A percentile compares a stretch with the other conserved stretches of the same genome.
phyloP scores from a whole-genome alignment of 371 early-diverging fungal species.

The Apophysomyces ossiformis region DNA sequence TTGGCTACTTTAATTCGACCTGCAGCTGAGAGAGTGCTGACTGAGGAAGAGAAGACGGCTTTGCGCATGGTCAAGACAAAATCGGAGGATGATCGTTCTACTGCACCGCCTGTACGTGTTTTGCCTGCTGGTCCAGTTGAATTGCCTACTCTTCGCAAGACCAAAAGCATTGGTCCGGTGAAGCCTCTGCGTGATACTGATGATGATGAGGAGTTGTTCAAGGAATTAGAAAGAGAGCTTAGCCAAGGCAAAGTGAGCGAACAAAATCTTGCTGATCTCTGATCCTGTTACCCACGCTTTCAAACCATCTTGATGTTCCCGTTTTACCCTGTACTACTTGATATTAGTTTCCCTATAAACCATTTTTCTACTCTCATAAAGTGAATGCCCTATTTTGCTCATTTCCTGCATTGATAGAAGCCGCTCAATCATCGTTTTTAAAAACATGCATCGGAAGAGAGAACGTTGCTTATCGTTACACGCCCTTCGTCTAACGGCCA shows the following conservation, averaged over 20 bases:
- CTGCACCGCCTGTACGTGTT: slow-evolving; percentile 23
- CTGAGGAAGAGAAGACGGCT: slow-evolving; percentile 38
- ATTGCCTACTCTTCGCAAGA: slow-evolving; percentile 30
- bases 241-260: slow-evolving; percentile 30
- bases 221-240: slow-evolving; percentile 40
- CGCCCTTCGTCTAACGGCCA: too few relatives aligned
- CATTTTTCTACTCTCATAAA: too few relatives aligned
- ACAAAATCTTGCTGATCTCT: slow-evolving; percentile 33
- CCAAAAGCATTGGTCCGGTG: slow-evolving; percentile 24
- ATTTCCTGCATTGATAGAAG: too few relatives aligned
- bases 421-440: too few relatives aligned
- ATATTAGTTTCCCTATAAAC: too few relatives aligned
- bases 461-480: too few relatives aligned
- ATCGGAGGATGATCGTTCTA: slow-evolving; percentile 11
- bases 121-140: slow-evolving; percentile 29
- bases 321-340: too few relatives aligned
- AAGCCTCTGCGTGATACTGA: slow-evolving; percentile 39
- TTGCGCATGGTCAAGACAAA: slow-evolving; percentile 36
- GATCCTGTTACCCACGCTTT: background rate
- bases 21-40: slow-evolving; percentile 36
- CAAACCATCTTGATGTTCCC: background rate
- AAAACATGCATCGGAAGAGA: too few relatives aligned
- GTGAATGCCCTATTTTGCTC: too few relatives aligned
- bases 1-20: slow-evolving; percentile 31
- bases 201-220: slow-evolving; percentile 47